Percentiles rank a stretch among this genome's conserved stretches.
These are phyloP conservation scores for Castanea sativa DNA, from an alignment of 306 rosid species.

Conservation along the genomic window DNA sequence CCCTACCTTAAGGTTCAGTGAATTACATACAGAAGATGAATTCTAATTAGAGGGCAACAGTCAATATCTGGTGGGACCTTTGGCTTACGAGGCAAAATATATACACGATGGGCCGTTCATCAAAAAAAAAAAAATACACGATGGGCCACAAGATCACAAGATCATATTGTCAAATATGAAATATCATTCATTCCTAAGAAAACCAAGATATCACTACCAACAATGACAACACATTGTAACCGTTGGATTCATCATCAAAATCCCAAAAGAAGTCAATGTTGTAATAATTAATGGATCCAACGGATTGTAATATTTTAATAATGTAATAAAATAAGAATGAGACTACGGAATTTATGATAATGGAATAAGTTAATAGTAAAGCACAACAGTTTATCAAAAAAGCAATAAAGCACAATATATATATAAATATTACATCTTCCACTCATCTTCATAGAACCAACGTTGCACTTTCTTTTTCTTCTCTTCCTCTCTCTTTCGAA, in stretches of 20 bases:
- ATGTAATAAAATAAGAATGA: neutral
- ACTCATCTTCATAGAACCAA: slow-evolving; percentile 38
- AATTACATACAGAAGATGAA: neutral
- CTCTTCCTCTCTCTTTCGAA: neutral
- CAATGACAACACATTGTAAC: neutral
- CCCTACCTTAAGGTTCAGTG: neutral
- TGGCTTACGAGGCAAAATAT: neutral
- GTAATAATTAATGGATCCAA: neutral
- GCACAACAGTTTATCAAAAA: too few relatives aligned
- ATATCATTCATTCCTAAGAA: too few relatives aligned
- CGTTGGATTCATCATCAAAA: neutral
- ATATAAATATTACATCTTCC: neutral
- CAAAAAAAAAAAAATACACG: too few relatives aligned
- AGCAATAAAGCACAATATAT: neutral
- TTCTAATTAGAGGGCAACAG: neutral
- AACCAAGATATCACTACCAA: neutral
- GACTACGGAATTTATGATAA: neutral
- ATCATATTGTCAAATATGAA: neutral
- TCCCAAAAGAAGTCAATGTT: neutral
- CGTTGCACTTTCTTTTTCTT: slow-evolving; percentile 36
- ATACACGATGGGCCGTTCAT: neutral
- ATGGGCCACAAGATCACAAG: neutral
- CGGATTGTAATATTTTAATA: neutral
- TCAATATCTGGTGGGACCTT: neutral
- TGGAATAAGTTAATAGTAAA: neutral